phyloP scores from a whole-genome alignment of 78 protist genomes.

The Mastigamoeba balamuthi region DNA sequence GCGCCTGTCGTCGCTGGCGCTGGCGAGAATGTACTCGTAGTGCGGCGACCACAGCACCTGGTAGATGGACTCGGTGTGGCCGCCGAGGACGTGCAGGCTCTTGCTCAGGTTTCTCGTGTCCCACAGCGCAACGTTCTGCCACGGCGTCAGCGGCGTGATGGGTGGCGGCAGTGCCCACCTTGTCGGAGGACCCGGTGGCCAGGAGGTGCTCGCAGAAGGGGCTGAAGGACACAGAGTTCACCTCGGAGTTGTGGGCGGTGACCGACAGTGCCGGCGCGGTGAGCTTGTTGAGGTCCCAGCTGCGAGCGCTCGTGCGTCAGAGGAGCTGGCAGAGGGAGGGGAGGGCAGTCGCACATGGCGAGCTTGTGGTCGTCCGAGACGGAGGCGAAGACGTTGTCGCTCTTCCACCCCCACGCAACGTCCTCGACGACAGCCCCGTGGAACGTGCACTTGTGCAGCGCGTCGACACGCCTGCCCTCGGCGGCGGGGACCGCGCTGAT shows the following conservation, averaged over 20 bases:
- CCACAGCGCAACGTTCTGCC: conserved; percentile 78
- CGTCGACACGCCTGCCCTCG: conserved; percentile 13
- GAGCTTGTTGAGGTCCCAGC: conserved; percentile 33
- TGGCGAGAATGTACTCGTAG: conserved; percentile 75
- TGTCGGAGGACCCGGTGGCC: conserved; percentile 82
- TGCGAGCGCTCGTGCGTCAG: conserved; percentile 8
- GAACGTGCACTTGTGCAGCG: conserved; percentile 7
- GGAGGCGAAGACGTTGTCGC: conserved; percentile 67
- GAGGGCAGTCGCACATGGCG: conserved; percentile 21
- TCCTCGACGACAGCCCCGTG: conserved; percentile 67
- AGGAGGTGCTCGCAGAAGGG: conserved; percentile 73
- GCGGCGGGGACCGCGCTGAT: conserved; percentile 18
- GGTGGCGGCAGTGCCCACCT: background rate
- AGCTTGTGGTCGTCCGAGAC: conserved; percentile 76
- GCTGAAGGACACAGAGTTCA: conserved; percentile 79
- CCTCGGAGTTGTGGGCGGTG: conserved; percentile 63
- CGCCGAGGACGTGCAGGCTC: conserved; percentile 53
- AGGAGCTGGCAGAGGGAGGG: background rate
- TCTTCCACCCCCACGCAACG: conserved; percentile 68
- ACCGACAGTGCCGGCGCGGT: background rate
- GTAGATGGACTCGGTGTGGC: conserved; percentile 62
- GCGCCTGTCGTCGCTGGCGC: conserved; percentile 73
- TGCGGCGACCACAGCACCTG: conserved; percentile 78
- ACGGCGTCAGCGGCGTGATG: background rate
- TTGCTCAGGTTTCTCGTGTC: conserved; percentile 72